phyloP scores from a whole-genome alignment of 305 asterid genomes.

The Rubia tinctorum region DNA sequence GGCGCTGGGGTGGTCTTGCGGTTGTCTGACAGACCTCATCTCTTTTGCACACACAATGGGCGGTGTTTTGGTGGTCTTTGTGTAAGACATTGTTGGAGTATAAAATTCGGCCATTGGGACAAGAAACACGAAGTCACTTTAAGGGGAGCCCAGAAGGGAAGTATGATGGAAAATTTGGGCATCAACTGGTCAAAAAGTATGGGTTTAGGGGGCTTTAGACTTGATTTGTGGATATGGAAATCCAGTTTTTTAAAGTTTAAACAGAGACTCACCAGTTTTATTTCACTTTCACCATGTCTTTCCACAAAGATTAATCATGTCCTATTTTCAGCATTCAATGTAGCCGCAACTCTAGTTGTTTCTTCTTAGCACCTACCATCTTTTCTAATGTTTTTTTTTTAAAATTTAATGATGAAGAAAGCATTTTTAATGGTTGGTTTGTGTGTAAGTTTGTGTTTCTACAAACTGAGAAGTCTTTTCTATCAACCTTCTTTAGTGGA shows the following conservation, averaged over 20 bases:
- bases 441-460: background rate
- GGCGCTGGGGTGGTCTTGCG: background rate
- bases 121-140: conserved; percentile 43
- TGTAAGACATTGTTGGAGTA: conserved; percentile 17
- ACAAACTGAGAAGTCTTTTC: background rate
- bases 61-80: conserved; percentile 16
- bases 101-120: conserved; percentile 18
- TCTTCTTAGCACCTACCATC: background rate
- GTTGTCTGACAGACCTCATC: conserved; percentile 1
- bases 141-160: conserved; percentile 24
- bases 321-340: conserved; percentile 2
- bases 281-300: background rate
- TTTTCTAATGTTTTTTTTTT: background rate
- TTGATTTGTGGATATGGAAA: conserved; percentile 27
- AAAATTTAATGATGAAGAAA: background rate
- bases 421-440: background rate
- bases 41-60: background rate
- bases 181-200: conserved; percentile 49
- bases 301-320: background rate
- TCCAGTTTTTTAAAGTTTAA: conserved; percentile 14
- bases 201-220: conserved; percentile 11
- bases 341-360: conserved; percentile 20
- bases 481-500: conserved; percentile 1
- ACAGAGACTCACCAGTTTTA: conserved; percentile 11
- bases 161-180: conserved; percentile 22